Evolutionary conservation across 306 rosid species (phyloP).

Genomic region (Trifolium repens): DNA sequence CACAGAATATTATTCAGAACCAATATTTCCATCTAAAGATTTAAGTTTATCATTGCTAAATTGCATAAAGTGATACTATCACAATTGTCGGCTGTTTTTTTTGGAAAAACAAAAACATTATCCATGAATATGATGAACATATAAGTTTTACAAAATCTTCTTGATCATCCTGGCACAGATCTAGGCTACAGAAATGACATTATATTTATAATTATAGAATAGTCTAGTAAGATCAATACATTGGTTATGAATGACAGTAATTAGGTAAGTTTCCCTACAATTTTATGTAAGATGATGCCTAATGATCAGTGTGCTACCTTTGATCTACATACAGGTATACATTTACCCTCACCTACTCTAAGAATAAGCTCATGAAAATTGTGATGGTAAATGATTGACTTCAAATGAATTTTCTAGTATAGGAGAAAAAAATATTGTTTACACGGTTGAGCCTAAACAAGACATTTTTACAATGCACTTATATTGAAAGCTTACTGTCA

Average conservation of each 20-base stretch:
- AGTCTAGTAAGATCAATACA: no score
- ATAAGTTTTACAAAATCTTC: background rate
- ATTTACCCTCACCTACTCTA: no score
- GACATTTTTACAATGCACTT: background rate
- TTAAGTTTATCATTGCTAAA: background rate
- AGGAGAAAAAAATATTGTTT: background rate
- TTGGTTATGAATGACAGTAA: no score
- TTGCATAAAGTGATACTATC: background rate
- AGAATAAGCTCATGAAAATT: no score
- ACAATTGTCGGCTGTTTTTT: background rate
- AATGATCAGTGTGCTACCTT: no score
- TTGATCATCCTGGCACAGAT: no score
- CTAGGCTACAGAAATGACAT: no score
- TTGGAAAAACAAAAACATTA: background rate
- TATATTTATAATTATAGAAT: no score
- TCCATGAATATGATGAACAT: background rate
- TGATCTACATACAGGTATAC: no score
- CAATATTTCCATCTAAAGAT: background rate
- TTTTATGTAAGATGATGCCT: no score
- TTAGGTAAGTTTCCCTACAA: no score
- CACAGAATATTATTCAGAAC: background rate
- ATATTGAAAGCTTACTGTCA: constrained; percentile 42
- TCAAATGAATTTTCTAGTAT: background rate
- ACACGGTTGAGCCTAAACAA: constrained; percentile 8
- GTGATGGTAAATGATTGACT: background rate